Evolutionary conservation across 2,329 filamentous ascomycete genomes (phyloP), one percentile per base, ranked within the genome.

Genomic region (Fonsecaea nubica): DNA sequence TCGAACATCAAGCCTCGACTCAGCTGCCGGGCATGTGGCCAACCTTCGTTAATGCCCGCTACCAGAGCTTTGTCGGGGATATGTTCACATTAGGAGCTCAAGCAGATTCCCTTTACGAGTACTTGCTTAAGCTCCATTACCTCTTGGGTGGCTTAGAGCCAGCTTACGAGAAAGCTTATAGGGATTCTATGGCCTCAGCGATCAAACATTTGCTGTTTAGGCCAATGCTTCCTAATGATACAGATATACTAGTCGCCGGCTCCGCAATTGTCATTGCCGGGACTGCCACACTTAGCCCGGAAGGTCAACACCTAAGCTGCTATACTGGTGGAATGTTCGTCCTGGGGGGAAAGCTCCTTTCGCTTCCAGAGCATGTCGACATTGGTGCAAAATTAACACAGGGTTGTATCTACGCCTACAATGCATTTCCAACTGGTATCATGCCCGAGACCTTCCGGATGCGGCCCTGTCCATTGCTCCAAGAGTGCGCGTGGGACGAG

Each of bases 11-110:
- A 73, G 79, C 81, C 62, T 72, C 76, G 5, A 89, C 86, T 3
- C 78, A 79, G 40, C 74, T 90, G 40, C 87, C 87, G 0, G 88
- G 88, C 3, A 81, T 90, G 78, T 90, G 87, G 87, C 87, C 88
- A 0, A 77, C 86, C 0, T 74, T 79, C 9, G 75, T 89, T 13
- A 77, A 82, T n/a, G 82, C 82, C 3, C 82, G 83, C 69, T 73
- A 81, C 48, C 73, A 78, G 55, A 74, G 81, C 45, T 79, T 86
- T 35, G 78, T 77, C 57, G 74, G 76, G 15, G 73, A 80, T 68
- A 77, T 75, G 1, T 88, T 84, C 72, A 18, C 57, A 7, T 30
- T 56, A 25, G 58, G 66, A 33, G 63, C 30, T 21, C 58, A 69
- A 40, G 45, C 68, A 15, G 69, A 72, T 60, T 70, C 68, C 12